Base-by-base conservation (phyloP, 2,329 filamentous ascomycete species). In the Xylariomycetidae sp. region DNA sequence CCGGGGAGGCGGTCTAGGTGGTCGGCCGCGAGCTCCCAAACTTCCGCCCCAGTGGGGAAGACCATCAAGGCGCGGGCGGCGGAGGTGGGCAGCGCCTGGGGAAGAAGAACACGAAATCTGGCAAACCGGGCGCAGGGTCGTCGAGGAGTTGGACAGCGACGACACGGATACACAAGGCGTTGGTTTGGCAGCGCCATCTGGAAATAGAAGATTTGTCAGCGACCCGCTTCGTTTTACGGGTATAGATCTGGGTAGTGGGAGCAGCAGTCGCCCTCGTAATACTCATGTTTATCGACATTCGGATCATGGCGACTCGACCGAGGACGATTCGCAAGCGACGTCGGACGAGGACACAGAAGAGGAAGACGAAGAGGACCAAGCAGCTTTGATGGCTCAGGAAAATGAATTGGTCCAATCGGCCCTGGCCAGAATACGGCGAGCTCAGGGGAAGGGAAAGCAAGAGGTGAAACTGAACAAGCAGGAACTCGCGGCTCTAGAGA, bases 1-100 rank as follows among this genome's bases (percentile, higher is more conserved):
- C 90, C 77, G 92, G 94, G 89, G 92, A 98, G 90, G 90, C 92
- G 89, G 92, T 98, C 85, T 98, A 97, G 82, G 77, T 94, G 89
- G 89, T 97, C 92, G 90, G 88, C 90, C 90, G 92, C 92, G 85
- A 92, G 84, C 89, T 95, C 90, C 89, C 77, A 74, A 82, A 80
- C 69, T 66, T 75, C 82, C 84, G 88, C 88, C 89, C 86, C 82
- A 73, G 79, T 89, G 86, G 90, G 90, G 89, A 96, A 96, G 90
- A 96, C 88, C 88, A 92, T 85, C 87, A 77, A 85, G 87, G 85
- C 85, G 81, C 76, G 79, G 73, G 67, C 74, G 77, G 73, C 78
- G 76, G 71, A 77, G 69, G 65, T 67, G 69, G 56, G 65, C 70
- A 51, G 72, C 69, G 64, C 72, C 70, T 64, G 63, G 66, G 54